Conservation (phyloP, 805 yeast species). For the Yarrowia phangngaensis region DNA sequence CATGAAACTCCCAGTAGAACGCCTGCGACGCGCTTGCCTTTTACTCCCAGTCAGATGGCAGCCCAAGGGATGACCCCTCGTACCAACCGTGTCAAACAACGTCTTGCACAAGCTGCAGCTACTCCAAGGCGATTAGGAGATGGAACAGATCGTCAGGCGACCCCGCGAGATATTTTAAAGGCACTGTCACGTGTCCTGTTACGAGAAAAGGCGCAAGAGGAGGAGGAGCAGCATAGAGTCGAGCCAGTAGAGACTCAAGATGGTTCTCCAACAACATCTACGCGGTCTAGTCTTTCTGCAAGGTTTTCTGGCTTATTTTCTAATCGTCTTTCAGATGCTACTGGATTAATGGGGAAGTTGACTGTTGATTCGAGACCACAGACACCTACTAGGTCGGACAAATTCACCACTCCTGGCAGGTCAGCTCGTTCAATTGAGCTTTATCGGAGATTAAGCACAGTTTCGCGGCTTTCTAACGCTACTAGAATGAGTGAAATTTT, state of each 20-base stretch:
- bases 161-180: slow-evolving; percentile 31
- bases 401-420: neutral
- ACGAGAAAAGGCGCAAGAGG: slow-evolving; percentile 25
- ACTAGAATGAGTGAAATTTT: slow-evolving; percentile 14
- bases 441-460: neutral
- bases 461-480: slow-evolving; percentile 17
- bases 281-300: neutral
- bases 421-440: slow-evolving; percentile 16
- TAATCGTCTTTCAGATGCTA: neutral
- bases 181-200: slow-evolving; percentile 32
- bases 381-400: neutral
- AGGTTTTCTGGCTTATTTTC: slow-evolving; percentile 1
- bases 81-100: slow-evolving; percentile 19
- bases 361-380: neutral
- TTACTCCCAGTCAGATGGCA: neutral
- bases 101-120: slow-evolving; percentile 24
- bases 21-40: neutral
- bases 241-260: neutral
- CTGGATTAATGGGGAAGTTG: neutral
- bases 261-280: neutral
- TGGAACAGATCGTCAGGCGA: slow-evolving; percentile 11
- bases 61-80: slow-evolving; percentile 14
- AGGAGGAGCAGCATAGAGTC: neutral
- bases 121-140: slow-evolving; percentile 31
- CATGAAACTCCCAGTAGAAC: slow-evolving; percentile 14